Evolutionary conservation across 257 asterid genomes (phyloP).

Genomic region (Nicotiana noctiflora): DNA sequence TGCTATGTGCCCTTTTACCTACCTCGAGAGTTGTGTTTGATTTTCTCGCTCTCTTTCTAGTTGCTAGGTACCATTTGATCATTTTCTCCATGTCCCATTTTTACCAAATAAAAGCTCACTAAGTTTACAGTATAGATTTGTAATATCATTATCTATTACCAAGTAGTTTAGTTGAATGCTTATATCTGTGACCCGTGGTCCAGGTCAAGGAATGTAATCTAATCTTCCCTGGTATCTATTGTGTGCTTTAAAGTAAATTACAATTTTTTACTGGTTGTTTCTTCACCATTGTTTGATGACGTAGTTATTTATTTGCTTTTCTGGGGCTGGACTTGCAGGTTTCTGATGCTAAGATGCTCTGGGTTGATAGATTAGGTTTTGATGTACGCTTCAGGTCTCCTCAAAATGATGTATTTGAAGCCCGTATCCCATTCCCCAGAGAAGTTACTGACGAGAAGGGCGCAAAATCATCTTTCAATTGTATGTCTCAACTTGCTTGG

Average conservation of each 20-base stretch:
- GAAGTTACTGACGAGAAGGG: slow-evolving; percentile 85
- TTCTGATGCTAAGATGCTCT: slow-evolving; percentile 74
- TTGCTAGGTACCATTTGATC: neutral
- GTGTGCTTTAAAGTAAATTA: neutral
- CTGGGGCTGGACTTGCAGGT: slow-evolving; percentile 37
- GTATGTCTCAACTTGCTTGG: slow-evolving; percentile 97
- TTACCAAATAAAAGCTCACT: neutral
- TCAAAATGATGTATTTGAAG: slow-evolving; percentile 57
- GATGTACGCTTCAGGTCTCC: slow-evolving; percentile 59
- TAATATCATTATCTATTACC: neutral
- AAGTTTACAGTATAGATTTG: neutral
- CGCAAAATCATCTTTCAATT: slow-evolving; percentile 93
- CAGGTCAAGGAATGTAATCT: neutral
- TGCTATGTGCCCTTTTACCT: neutral
- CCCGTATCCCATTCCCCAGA: slow-evolving; percentile 85
- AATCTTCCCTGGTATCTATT: neutral
- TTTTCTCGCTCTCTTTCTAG: neutral
- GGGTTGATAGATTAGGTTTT: slow-evolving; percentile 92
- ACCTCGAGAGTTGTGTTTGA: neutral
- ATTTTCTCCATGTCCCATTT: neutral
- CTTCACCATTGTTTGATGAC: neutral
- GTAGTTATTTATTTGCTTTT: slow-evolving; percentile 1
- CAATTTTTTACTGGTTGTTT: neutral
- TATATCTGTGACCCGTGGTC: neutral
- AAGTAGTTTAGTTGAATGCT: neutral